Base-by-base conservation (phyloP, 2,329 filamentous ascomycete species). In the Xylariaceae sp. region DNA sequence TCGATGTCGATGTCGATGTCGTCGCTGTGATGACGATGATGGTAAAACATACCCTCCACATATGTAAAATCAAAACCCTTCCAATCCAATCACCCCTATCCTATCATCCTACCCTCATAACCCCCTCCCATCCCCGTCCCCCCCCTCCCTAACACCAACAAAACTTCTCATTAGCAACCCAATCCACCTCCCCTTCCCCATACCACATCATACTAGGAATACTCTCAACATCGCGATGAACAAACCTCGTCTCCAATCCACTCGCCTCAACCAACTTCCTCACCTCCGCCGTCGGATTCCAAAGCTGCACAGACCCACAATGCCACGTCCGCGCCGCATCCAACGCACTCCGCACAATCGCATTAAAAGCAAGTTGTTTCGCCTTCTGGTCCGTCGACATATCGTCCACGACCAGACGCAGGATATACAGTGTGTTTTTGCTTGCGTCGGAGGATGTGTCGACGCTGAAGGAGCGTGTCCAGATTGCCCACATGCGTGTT, bases 81-180 rank as follows among this genome's bases (percentile, higher is more conserved):
- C 23, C 23, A 2, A 2, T 30, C 23, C 23, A 30, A 30, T 5
- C 23, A 5, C 5, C 23, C 23, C 23, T 5, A 30, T 30, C 23
- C 23, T 30, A 5, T 5, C 23, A 30, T 30, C 23, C 23, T 6
- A 30, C 5, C 23, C 23, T 5, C 15, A 13, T 17, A 3, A 3
- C 13, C 39, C 11, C 45, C n/a, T n/a, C n/a, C n/a, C n/a, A n/a
- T n/a, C n/a, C n/a, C n/a, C n/a, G n/a, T n/a, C n/a, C 15, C 5
- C 2, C n/a, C 34, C n/a, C 9, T 6, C 35, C 64, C 76, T 71
- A 92, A 71, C 87, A 90, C 89, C 89, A 93, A 1, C 79, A 88
- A 74, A 83, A 92, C 75, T 90, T 92, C 74, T 92, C 88, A 68
- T 89, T 90, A 10, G 79, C 82, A 54, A 90, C 74, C 89, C 89